Evolutionary conservation across 2,329 filamentous ascomycete species (phyloP), one percentile per base, ranked within the genome.

Genomic region (Periconia sp.): DNA sequence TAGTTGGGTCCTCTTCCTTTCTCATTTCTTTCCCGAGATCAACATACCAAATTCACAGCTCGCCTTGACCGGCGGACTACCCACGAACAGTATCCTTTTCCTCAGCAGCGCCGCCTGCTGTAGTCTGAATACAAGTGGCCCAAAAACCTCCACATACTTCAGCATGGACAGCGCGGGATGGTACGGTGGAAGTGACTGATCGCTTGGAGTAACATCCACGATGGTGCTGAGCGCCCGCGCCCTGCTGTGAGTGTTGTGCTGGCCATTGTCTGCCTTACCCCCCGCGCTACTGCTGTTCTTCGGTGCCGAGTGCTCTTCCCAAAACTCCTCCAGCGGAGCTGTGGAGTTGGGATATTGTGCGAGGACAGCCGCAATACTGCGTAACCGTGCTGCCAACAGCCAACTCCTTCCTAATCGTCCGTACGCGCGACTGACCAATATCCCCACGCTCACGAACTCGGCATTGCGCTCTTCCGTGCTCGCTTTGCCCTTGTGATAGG

Each of bases 81-180:
- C 88, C 23, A 94, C 88, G 56, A 99, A 87, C 48, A 99, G 76
- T 52, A 99, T 93, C 53, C 94, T 85, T 76, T 94, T 93, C 52
- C 93, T 85, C 57, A 96, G 76, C 47, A 99, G 77, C 8, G 92
- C 91, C 43, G 92, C 91, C 63, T 94, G 86, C 64, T 96, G 89
- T 57, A 99, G 83, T 11, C 94, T 91, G 68, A 97, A 99, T 47
- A 97, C 85, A 52, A 99, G 80, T 1, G 94, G 94, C 0, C 94
- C 94, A 69, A 97, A 96, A 9, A 83, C 85, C 61, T 94, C 87
- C 44, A 97, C 76, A 58, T 96, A 85, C 33, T 83, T 81, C 11
- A 87, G 83, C 59, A 97, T 81, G 50, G 91, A 94, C 75, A 91
- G 86, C 2, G 92, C 93, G 13, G 94, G 94, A 69, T 99, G 94